These are phyloP conservation scores for Hypoxylon lienhwacheense DNA, from an alignment of 495 filamentous ascomycete genomes.

Conservation along the genomic window DNA sequence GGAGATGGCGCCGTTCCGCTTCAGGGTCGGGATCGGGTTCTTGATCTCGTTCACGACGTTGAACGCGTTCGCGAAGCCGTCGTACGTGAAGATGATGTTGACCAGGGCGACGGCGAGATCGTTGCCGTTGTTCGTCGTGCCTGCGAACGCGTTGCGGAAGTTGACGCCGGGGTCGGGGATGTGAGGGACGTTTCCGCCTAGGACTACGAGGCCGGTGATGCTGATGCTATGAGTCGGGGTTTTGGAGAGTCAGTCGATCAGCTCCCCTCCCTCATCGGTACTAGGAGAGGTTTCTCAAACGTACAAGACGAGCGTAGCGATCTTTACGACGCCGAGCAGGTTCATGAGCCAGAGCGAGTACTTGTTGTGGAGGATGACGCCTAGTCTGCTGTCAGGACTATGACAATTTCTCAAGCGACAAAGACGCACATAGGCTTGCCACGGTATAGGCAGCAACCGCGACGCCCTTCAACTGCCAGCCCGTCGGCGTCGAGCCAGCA, in stretches of 20 bases:
- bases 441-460: slow-evolving; percentile 62
- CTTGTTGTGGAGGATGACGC: slow-evolving; percentile 56
- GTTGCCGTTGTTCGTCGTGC: slow-evolving; percentile 54
- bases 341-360: slow-evolving; percentile 59
- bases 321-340: slow-evolving; percentile 57
- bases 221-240: slow-evolving; percentile 41
- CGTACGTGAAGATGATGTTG: slow-evolving; percentile 65
- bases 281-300: neutral
- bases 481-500: slow-evolving; percentile 48
- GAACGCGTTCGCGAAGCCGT: slow-evolving; percentile 65
- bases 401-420: neutral
- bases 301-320: slow-evolving; percentile 57
- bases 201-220: slow-evolving; percentile 62
- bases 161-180: slow-evolving; percentile 59
- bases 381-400: slow-evolving; percentile 30
- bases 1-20: slow-evolving; percentile 56
- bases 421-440: slow-evolving; percentile 49
- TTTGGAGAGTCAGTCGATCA: neutral
- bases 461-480: slow-evolving; percentile 65
- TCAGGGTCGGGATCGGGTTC: slow-evolving; percentile 47
- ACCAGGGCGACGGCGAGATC: slow-evolving; percentile 62
- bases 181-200: slow-evolving; percentile 57
- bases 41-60: slow-evolving; percentile 68
- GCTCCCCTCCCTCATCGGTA: no score
- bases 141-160: slow-evolving; percentile 60